Conservation (phyloP, 768 basidiomycete species). For the Lentinula guzmanii region DNA sequence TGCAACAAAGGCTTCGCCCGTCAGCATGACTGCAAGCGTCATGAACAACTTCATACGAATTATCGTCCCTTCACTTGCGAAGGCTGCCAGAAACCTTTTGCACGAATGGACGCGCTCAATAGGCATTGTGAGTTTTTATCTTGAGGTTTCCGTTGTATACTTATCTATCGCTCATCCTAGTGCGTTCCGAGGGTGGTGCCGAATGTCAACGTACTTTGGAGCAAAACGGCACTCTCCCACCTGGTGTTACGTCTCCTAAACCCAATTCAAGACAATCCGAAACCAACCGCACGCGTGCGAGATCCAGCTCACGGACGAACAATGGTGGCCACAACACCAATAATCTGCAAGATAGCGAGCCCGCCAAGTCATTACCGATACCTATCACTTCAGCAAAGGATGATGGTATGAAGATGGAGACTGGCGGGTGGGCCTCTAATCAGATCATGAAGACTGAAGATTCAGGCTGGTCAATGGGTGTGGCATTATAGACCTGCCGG, state of each 20-base stretch:
- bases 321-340: background rate
- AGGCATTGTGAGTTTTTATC: conserved; percentile 67
- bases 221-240: conserved; percentile 2
- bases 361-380: conserved; percentile 2
- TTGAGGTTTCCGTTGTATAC: background rate
- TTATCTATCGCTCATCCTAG: conserved; percentile 25
- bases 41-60: conserved; percentile 92
- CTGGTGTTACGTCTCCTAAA: conserved; percentile 4
- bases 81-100: conserved; percentile 90
- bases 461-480: background rate
- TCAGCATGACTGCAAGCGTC: conserved; percentile 95
- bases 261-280: background rate
- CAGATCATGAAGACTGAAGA: conserved; percentile 3
- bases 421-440: background rate
- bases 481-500: background rate
- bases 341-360: conserved; percentile 1
- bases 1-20: conserved; percentile 92
- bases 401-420: conserved; percentile 4
- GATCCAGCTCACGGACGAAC: background rate
- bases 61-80: conserved; percentile 90
- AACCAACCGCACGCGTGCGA: background rate
- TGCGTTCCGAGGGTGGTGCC: conserved; percentile 77
- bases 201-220: conserved; percentile 54
- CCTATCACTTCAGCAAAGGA: conserved; percentile 1
- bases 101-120: conserved; percentile 91